Conservation (phyloP, 345 rosid species). For the Limnanthes douglasii region DNA sequence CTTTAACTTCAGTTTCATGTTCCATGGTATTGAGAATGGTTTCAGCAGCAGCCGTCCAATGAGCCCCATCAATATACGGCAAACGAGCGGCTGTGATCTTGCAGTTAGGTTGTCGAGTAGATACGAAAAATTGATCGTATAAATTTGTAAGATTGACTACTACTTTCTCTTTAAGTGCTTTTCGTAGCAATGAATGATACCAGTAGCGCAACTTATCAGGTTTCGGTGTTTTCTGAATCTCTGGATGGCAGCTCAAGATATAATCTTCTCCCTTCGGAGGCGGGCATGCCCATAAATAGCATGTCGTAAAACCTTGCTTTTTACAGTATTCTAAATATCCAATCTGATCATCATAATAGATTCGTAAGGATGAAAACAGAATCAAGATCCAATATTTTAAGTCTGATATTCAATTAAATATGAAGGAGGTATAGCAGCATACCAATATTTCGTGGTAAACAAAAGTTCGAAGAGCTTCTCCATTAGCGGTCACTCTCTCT, state of each 20-base stretch:
- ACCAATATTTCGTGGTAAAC: conserved; percentile 94
- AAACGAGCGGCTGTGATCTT: conserved; percentile 29
- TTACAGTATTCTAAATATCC: conserved; percentile 93
- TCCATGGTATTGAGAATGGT: conserved; percentile 13
- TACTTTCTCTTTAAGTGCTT: conserved; percentile 17
- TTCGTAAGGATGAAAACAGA: background rate
- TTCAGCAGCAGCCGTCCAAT: conserved; percentile 32
- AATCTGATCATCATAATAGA: too few species aligned
- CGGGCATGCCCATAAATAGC: conserved; percentile 94
- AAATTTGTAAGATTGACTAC: conserved; percentile 24
- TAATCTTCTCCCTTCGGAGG: conserved; percentile 83
- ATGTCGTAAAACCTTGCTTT: conserved; percentile 70
- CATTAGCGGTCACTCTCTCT: conserved; percentile 35
- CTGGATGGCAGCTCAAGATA: conserved; percentile 81
- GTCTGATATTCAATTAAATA: background rate
- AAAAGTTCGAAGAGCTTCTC: conserved; percentile 81
- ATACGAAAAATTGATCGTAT: conserved; percentile 26
- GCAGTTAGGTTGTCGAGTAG: conserved; percentile 12
- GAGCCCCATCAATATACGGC: conserved; percentile 51
- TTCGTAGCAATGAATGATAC: conserved; percentile 25
- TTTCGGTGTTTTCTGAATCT: conserved; percentile 76
- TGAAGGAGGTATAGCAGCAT: conserved; percentile 1
- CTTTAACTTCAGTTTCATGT: conserved; percentile 11
- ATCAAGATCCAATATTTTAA: too few species aligned
- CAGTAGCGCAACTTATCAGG: conserved; percentile 62